These are phyloP conservation scores for Coemansia sp. DNA, from an alignment of 192 early-diverging fungal species.

Conservation along the genomic window DNA sequence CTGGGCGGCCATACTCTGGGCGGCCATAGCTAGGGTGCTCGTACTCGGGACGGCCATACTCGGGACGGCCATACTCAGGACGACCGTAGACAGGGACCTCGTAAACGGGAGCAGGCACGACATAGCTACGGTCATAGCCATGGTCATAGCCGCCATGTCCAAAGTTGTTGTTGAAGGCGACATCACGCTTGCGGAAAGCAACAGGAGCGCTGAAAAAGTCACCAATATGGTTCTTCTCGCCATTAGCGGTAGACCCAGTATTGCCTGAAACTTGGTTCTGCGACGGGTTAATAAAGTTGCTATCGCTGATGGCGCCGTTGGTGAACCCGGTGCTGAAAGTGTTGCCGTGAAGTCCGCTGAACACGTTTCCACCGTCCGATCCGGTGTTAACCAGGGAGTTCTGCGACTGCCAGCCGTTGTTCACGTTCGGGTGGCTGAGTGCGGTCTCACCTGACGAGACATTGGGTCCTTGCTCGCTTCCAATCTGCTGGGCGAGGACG, in stretches of 20 bases:
- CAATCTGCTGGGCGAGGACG: slow-evolving; percentile 52
- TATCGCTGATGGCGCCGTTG: slow-evolving; percentile 28
- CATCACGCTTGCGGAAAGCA: slow-evolving; percentile 23
- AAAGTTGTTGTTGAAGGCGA: slow-evolving; percentile 33
- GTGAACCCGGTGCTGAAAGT: slow-evolving; percentile 23
- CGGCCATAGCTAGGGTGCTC: neutral
- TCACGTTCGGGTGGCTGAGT: slow-evolving; percentile 47
- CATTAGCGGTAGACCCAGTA: slow-evolving; percentile 25
- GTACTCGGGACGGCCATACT: slow-evolving; percentile 3
- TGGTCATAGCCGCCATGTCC: slow-evolving; percentile 13
- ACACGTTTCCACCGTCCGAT: slow-evolving; percentile 33
- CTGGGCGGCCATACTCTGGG: neutral
- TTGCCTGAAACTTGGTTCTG: slow-evolving; percentile 17
- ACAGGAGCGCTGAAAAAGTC: slow-evolving; percentile 11
- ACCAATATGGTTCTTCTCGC: slow-evolving; percentile 28
- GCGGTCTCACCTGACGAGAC: slow-evolving; percentile 36
- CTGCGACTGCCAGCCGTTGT: slow-evolving; percentile 46
- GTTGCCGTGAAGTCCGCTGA: slow-evolving; percentile 25
- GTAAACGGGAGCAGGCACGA: slow-evolving; percentile 5
- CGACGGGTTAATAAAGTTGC: slow-evolving; percentile 32
- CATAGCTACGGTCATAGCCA: slow-evolving; percentile 3
- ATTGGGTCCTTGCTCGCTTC: slow-evolving; percentile 29
- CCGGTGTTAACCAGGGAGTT: slow-evolving; percentile 36
- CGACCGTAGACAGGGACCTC: slow-evolving; percentile 15
- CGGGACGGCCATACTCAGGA: slow-evolving; percentile 12